These are phyloP conservation scores for Thielaviopsis ethacetica DNA, from an alignment of 2,329 filamentous ascomycete genomes.

Conservation along the genomic window DNA sequence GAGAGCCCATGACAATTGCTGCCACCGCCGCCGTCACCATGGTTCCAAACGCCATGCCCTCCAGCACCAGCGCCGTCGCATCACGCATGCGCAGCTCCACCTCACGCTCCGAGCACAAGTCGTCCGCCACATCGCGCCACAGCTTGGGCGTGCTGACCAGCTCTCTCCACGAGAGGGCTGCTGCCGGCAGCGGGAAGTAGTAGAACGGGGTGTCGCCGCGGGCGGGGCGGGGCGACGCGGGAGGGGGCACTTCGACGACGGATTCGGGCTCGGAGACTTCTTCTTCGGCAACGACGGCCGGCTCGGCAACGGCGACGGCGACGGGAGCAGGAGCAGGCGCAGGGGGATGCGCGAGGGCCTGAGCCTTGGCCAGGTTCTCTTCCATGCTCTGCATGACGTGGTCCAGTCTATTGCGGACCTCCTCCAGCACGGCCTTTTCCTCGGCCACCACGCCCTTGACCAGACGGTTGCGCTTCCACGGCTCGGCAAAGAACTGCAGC, in stretches of 20 bases:
- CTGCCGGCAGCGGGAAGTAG: conserved; percentile 9
- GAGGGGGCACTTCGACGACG: background rate
- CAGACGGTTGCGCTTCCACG: conserved; percentile 69
- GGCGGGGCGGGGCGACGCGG: background rate
- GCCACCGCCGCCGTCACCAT: conserved; percentile 17
- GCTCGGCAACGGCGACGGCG: background rate
- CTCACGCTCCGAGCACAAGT: conserved; percentile 29
- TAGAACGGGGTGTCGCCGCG: background rate
- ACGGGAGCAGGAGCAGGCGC: background rate
- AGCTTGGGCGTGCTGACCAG: conserved; percentile 6
- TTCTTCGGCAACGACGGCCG: no score
- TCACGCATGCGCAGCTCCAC: conserved; percentile 52
- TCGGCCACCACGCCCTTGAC: conserved; percentile 72
- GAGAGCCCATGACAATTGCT: conserved; percentile 2
- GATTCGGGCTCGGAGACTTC: background rate
- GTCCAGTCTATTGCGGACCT: conserved; percentile 21
- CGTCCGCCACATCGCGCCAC: conserved; percentile 7
- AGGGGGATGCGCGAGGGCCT: conserved; percentile 2
- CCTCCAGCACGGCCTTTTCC: conserved; percentile 42
- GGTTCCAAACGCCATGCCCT: conserved; percentile 31
- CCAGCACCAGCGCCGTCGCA: conserved; percentile 49
- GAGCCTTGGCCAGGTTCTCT: conserved; percentile 7
- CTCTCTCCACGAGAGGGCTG: conserved; percentile 5
- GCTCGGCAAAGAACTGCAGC: conserved; percentile 79
- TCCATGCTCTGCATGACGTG: conserved; percentile 11